Conservation (phyloP, 2,329 filamentous ascomycete genomes). For the Chalaropsis ovoidea region DNA sequence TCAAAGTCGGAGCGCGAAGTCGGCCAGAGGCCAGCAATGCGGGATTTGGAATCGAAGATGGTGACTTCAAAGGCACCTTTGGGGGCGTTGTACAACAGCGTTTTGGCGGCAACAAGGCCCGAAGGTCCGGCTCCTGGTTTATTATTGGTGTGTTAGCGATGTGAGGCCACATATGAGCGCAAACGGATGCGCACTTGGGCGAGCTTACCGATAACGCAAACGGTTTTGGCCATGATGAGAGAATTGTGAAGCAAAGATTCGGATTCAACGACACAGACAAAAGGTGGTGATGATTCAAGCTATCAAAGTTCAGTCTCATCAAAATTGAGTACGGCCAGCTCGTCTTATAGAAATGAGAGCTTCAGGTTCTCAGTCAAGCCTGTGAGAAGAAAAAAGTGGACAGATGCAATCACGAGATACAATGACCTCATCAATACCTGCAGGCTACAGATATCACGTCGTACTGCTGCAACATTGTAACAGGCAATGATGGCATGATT, state of each 20-base stretch:
- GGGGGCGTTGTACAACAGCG: slow-evolving; percentile 51
- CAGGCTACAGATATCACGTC: background rate
- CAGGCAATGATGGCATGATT: slow-evolving; percentile 13
- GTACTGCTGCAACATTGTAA: slow-evolving; percentile 9
- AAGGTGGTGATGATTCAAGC: background rate
- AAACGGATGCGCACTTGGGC: background rate
- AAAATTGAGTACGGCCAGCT: background rate
- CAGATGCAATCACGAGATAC: slow-evolving; percentile 10
- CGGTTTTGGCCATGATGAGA: slow-evolving; percentile 33
- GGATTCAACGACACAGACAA: background rate
- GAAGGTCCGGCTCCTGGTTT: slow-evolving; percentile 55
- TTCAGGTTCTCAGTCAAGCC: background rate
- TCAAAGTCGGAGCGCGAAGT: slow-evolving; percentile 39
- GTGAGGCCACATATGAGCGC: background rate
- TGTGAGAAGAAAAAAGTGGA: background rate
- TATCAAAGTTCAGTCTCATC: background rate
- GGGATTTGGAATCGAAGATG: slow-evolving; percentile 55
- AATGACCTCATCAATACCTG: slow-evolving; percentile 1
- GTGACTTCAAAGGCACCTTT: slow-evolving; percentile 53
- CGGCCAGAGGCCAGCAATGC: slow-evolving; percentile 73
- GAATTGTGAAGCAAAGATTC: background rate
- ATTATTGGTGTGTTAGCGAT: slow-evolving; percentile 20
- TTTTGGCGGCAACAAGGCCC: slow-evolving; percentile 61
- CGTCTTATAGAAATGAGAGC: slow-evolving; percentile 5
- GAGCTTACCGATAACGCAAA: slow-evolving; percentile 36